Conservation (phyloP, 164 flowering plant genomes). For the Echeveria elegans region DNA sequence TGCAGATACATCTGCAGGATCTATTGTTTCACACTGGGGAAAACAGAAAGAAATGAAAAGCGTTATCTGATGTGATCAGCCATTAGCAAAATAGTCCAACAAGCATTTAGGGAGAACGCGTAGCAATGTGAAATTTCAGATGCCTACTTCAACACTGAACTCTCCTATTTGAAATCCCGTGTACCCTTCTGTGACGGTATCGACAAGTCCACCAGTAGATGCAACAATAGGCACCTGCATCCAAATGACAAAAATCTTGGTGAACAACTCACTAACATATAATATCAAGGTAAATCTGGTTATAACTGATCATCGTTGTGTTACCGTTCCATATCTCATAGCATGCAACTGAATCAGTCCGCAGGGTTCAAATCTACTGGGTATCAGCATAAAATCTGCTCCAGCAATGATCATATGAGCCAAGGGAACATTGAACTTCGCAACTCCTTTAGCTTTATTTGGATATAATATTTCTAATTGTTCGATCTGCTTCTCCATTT, state of each 20-base stretch:
- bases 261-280: background rate
- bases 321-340: conserved; percentile 72
- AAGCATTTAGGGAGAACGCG: background rate
- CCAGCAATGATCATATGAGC: conserved; percentile 74
- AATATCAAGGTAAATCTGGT: background rate
- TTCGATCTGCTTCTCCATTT: conserved; percentile 54
- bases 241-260: background rate
- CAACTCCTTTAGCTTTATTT: conserved; percentile 49
- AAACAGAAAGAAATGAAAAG: background rate
- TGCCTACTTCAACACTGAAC: conserved; percentile 57
- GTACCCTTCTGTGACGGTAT: conserved; percentile 68
- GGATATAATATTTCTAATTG: conserved; percentile 46
- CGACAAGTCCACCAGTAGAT: conserved; percentile 76
- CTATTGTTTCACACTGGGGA: conserved; percentile 48
- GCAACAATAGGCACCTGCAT: conserved; percentile 50
- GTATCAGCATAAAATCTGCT: conserved; percentile 53
- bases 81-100: background rate
- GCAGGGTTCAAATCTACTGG: conserved; percentile 79
- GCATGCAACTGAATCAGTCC: conserved; percentile 76
- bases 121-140: background rate
- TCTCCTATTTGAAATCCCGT: conserved; percentile 78
- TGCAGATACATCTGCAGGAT: conserved; percentile 57
- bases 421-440: conserved; percentile 55
- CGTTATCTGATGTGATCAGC: background rate
- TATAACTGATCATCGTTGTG: background rate